phyloP scores from a whole-genome alignment of 345 rosid species.

The Salix caprea region DNA sequence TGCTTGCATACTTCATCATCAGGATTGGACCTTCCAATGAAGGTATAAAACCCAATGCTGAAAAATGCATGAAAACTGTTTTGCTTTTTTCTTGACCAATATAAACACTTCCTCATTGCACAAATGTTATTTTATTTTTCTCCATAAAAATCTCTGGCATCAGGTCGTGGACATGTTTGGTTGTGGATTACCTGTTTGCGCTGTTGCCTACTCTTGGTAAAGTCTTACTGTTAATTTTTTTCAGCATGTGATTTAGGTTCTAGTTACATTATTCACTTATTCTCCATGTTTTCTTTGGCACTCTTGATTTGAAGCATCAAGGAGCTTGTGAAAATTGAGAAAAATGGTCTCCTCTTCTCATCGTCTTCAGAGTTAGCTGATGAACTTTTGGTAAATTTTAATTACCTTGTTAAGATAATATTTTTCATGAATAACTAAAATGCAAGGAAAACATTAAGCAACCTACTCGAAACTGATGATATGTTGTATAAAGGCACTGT shows the following conservation, averaged over 20 bases:
- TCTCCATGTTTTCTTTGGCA: not conserved
- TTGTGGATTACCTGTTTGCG: conserved; percentile 94
- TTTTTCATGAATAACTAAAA: not conserved
- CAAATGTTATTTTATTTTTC: not conserved
- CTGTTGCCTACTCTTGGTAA: conserved; percentile 94
- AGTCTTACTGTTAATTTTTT: not conserved
- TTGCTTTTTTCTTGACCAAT: too few species aligned
- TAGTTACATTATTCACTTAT: not conserved
- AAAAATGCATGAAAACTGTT: not conserved
- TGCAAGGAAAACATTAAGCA: too few species aligned
- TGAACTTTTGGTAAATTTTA: conserved; percentile 56
- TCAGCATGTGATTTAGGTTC: not conserved
- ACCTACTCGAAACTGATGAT: not conserved
- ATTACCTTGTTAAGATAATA: not conserved
- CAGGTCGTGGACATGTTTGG: conserved; percentile 99
- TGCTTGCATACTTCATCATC: conserved; percentile 98
- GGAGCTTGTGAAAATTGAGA: conserved; percentile 74
- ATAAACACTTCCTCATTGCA: not conserved
- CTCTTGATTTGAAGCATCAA: conserved; percentile 49
- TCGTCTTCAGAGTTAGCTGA: conserved; percentile 89
- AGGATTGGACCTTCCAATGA: conserved; percentile 96
- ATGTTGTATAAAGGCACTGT: not conserved
- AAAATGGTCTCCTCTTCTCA: conserved; percentile 92
- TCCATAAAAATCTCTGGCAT: conserved; percentile 4
- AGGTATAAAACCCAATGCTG: conserved; percentile 33